A percentile compares a stretch with the other conserved stretches of the same genome.
phyloP scores from a whole-genome alignment of 2,329 filamentous ascomycete species.

The Aquanectria penicillioides region DNA sequence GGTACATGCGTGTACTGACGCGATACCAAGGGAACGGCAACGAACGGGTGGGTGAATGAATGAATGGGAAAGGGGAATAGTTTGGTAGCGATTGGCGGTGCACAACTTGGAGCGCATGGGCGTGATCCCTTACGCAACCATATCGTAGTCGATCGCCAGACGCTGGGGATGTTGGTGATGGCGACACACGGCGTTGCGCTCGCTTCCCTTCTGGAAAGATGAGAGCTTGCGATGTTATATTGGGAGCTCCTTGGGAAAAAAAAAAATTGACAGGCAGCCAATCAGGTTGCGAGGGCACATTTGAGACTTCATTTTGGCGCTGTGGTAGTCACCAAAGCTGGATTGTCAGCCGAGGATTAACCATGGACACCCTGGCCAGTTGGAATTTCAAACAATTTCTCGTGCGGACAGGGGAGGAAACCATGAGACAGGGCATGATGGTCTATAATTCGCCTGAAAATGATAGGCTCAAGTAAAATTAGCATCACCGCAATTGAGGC shows the following conservation, averaged over 20 bases:
- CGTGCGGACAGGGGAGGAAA: too few species aligned
- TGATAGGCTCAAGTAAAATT: too few species aligned
- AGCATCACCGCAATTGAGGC: too few species aligned
- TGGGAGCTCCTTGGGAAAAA: slow-evolving; percentile 12
- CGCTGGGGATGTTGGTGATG: slow-evolving; percentile 4
- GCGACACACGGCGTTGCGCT: slow-evolving; percentile 17
- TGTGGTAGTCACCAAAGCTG: not conserved
- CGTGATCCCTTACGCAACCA: too few species aligned
- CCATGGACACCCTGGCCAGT: not conserved
- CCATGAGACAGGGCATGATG: too few species aligned
- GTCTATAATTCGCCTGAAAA: too few species aligned
- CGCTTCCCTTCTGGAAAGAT: slow-evolving; percentile 22
- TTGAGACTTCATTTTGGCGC: slow-evolving; percentile 5
- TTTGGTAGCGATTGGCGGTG: slow-evolving; percentile 6
- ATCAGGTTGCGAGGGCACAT: slow-evolving; percentile 2
- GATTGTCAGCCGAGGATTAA: slow-evolving; percentile 34
- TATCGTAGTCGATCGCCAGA: too few species aligned
- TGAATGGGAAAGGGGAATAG: slow-evolving; percentile 1
- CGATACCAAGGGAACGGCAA: not conserved
- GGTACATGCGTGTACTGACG: slow-evolving; percentile 11
- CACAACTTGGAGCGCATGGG: not conserved
- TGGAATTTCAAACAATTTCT: slow-evolving; percentile 13
- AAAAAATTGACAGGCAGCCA: slow-evolving; percentile 6
- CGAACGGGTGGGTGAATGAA: too few species aligned
- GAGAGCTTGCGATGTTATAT: slow-evolving; percentile 10